Evolutionary conservation across 2,329 filamentous ascomycete genomes (phyloP).

Genomic region (Alternaria brassicicola): DNA sequence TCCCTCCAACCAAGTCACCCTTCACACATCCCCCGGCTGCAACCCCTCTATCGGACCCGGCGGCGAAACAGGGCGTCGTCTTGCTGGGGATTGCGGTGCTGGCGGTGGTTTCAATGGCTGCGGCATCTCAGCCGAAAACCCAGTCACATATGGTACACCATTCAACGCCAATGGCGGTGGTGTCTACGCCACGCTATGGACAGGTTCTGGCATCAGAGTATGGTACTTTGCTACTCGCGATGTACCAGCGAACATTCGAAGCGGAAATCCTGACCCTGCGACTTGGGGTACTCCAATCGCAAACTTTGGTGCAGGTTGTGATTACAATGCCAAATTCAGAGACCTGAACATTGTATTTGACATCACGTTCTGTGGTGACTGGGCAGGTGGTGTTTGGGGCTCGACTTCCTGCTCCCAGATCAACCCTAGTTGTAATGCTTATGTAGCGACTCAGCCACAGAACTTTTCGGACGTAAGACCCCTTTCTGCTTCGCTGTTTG

Average conservation of each 20-base stretch:
- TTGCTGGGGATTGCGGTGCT: slow-evolving; percentile 46
- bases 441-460: slow-evolving; percentile 48
- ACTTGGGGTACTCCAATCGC: slow-evolving; percentile 52
- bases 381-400: slow-evolving; percentile 57
- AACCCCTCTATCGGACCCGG: slow-evolving; percentile 39
- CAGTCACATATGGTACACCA: slow-evolving; percentile 45
- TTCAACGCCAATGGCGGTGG: slow-evolving; percentile 53
- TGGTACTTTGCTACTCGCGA: slow-evolving; percentile 53
- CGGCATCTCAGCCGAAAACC: slow-evolving; percentile 33
- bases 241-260: slow-evolving; percentile 53
- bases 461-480: slow-evolving; percentile 44
- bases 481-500: rapidly evolving
- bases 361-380: slow-evolving; percentile 62
- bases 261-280: slow-evolving; percentile 49
- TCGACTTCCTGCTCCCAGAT: slow-evolving; percentile 35
- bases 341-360: slow-evolving; percentile 54
- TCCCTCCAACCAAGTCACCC: slow-evolving; percentile 45
- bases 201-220: slow-evolving; percentile 51
- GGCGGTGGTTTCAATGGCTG: slow-evolving; percentile 45
- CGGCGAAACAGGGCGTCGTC: slow-evolving; percentile 39
- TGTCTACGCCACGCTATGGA: slow-evolving; percentile 53
- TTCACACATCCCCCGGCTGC: slow-evolving; percentile 48
- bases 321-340: slow-evolving; percentile 45
- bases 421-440: slow-evolving; percentile 46
- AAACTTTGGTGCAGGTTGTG: slow-evolving; percentile 44